Evolutionary conservation across 2,329 filamentous ascomycete genomes (phyloP).

Genomic region (Cladophialophora yegresii): DNA sequence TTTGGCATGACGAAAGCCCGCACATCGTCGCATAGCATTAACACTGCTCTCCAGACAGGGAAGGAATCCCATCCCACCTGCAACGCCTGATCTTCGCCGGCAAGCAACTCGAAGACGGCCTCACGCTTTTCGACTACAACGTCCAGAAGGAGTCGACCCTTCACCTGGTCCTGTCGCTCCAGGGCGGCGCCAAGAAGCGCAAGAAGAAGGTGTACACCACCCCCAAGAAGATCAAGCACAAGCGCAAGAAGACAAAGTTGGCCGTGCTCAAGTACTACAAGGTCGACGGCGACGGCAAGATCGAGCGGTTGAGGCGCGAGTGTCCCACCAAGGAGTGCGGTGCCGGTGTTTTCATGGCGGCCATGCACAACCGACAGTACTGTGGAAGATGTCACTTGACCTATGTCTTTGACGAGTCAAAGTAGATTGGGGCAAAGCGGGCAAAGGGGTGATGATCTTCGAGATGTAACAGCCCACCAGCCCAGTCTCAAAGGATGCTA

Average conservation of each 20-base stretch:
- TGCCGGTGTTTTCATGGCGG: constrained; percentile 99
- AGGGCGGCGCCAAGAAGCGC: constrained; percentile 99
- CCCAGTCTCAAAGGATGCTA: too few relatives aligned
- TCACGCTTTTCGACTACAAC: constrained; percentile 99
- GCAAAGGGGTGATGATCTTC: background rate
- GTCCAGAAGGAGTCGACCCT: constrained; percentile 99
- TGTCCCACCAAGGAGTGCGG: constrained; percentile 95
- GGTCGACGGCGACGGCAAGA: constrained; percentile 99
- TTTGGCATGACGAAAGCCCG: constrained; percentile 31
- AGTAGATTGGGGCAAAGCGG: constrained; percentile 18
- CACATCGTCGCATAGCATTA: background rate
- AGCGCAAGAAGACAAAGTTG: constrained; percentile 99
- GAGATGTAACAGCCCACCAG: background rate
- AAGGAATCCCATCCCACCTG: constrained; percentile 98
- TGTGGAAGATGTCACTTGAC: constrained; percentile 63
- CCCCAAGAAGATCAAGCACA: constrained; percentile 99
- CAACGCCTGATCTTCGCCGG: constrained; percentile 99
- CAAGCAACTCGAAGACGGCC: constrained; percentile 99
- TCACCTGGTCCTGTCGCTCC: constrained; percentile 95
- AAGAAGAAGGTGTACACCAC: constrained; percentile 99
- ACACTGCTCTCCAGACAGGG: constrained; percentile 73
- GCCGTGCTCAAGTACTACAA: constrained; percentile 99
- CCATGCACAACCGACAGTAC: constrained; percentile 99
- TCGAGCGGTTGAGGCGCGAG: constrained; percentile 97
- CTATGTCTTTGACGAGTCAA: constrained; percentile 39